A percentile compares a stretch with the other conserved stretches of the same genome.
Evolutionary conservation across 352 stramenopile species (phyloP).

Genomic region (Globisporangium middletonii): DNA sequence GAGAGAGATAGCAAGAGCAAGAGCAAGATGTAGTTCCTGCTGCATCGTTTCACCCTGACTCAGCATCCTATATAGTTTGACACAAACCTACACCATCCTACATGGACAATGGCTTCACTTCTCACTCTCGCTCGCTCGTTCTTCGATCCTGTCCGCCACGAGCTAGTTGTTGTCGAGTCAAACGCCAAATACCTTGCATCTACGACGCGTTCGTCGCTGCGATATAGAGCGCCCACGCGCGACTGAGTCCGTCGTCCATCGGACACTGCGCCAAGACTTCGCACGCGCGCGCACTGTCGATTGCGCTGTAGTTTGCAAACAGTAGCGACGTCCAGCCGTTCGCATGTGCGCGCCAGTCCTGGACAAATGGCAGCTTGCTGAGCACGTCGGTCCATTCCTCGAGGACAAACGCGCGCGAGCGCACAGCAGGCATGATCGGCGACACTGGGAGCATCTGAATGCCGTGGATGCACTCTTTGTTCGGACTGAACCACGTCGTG

Average conservation of each 20-base stretch:
- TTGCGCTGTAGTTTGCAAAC: slow-evolving; percentile 48
- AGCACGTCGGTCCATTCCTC: slow-evolving; percentile 67
- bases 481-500: slow-evolving; percentile 66
- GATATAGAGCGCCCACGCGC: slow-evolving; percentile 60
- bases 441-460: slow-evolving; percentile 74
- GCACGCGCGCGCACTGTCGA: slow-evolving; percentile 31
- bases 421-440: slow-evolving; percentile 38
- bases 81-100: too few relatives aligned
- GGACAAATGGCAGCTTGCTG: slow-evolving; percentile 37
- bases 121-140: too few relatives aligned
- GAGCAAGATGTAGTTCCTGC: too few relatives aligned
- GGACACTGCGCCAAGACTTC: slow-evolving; percentile 32
- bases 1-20: too few relatives aligned
- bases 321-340: slow-evolving; percentile 57
- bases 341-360: slow-evolving; percentile 38
- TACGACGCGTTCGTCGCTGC: slow-evolving; percentile 23
- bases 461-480: slow-evolving; percentile 71
- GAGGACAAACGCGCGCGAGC: slow-evolving; percentile 31
- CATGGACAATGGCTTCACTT: too few relatives aligned
- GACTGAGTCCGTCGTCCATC: slow-evolving; percentile 70
- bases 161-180: too few relatives aligned
- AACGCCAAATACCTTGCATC: too few relatives aligned
- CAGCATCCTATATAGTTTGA: too few relatives aligned
- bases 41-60: too few relatives aligned
- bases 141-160: too few relatives aligned